Evolutionary conservation across 768 basidiomycete genomes (phyloP).

Genomic region (Leccinellum luteum): DNA sequence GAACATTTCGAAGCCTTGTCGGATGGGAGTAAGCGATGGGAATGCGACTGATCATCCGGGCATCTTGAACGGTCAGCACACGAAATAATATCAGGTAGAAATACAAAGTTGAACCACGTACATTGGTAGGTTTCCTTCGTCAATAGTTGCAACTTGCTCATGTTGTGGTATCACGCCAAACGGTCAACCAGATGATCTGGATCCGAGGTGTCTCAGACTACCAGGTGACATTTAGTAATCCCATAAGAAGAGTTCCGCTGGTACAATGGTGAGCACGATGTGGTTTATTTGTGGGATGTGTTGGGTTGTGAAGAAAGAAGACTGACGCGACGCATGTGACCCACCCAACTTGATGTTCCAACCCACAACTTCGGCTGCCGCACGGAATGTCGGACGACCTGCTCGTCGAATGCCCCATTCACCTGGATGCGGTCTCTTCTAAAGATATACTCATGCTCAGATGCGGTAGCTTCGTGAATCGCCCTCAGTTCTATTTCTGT

Average conservation of each 20-base stretch:
- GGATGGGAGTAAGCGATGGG: too few species aligned
- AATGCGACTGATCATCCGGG: not conserved
- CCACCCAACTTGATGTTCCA: not conserved
- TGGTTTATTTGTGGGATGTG: not conserved
- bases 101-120: not conserved
- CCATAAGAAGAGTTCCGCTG: not conserved
- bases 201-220: not conserved
- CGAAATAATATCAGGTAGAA: not conserved
- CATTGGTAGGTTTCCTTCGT: not conserved
- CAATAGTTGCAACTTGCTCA: not conserved
- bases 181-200: not conserved
- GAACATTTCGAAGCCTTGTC: too few species aligned
- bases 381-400: slow-evolving; percentile 17
- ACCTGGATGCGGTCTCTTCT: slow-evolving; percentile 27
- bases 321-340: not conserved
- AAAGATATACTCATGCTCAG: slow-evolving; percentile 29
- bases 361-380: not conserved
- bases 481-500: not conserved
- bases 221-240: not conserved
- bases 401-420: slow-evolving; percentile 32
- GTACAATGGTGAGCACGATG: not conserved
- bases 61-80: not conserved
- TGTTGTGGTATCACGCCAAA: not conserved
- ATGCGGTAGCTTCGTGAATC: slow-evolving; percentile 25
- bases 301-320: not conserved